Conservation (phyloP, 2,329 filamentous ascomycete genomes). For the Penicillium brevicompactum region DNA sequence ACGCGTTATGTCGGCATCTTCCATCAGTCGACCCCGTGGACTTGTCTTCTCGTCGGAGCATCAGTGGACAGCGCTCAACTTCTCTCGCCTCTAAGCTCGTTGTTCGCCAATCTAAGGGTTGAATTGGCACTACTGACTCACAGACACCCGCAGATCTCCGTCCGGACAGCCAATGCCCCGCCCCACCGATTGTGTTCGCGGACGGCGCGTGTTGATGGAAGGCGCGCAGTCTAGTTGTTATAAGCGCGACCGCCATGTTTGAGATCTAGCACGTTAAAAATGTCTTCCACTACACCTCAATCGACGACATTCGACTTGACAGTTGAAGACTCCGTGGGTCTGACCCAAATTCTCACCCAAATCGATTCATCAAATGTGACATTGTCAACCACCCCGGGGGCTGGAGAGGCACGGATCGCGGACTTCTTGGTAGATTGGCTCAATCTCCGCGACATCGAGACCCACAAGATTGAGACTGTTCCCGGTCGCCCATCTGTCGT, state of each 20-base stretch:
- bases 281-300: background rate
- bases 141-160: too few species aligned
- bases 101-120: too few species aligned
- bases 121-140: too few species aligned
- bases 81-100: too few species aligned
- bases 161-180: too few species aligned
- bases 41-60: too few species aligned
- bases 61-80: too few species aligned
- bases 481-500: constrained; percentile 54
- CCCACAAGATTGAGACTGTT: constrained; percentile 46
- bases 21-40: too few species aligned
- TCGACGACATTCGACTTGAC: background rate
- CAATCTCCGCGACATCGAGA: background rate
- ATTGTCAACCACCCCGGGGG: constrained; percentile 44
- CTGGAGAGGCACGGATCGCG: constrained; percentile 51
- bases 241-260: background rate
- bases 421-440: constrained; percentile 41
- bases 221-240: background rate
- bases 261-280: background rate
- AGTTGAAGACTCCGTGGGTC: constrained; percentile 42
- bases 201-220: background rate
- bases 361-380: constrained; percentile 55
- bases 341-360: constrained; percentile 50
- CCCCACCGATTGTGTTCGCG: background rate
- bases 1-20: too few species aligned